Conservation (phyloP, 225 moss, liverwort and hornwort genomes). For the Thuidium tamariscinum region DNA sequence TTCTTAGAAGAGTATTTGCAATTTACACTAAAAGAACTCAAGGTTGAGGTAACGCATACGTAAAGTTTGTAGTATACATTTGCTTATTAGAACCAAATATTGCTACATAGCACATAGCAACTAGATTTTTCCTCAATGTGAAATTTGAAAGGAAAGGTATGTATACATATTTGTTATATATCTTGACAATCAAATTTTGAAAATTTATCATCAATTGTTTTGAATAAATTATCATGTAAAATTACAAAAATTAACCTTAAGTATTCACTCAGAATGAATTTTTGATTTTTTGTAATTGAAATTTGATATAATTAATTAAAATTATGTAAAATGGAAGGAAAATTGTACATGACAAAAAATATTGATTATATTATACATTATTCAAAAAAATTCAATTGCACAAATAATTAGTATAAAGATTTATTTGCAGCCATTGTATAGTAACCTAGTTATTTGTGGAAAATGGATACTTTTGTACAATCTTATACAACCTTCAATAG, state of each 20-base stretch:
- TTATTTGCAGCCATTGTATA: not conserved
- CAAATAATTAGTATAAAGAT: accelerated
- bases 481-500: too few species aligned
- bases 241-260: accelerated
- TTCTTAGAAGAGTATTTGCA: too few species aligned
- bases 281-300: not conserved
- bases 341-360: not conserved
- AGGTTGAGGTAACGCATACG: too few species aligned
- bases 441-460: not conserved
- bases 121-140: too few species aligned
- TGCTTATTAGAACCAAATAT: too few species aligned
- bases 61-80: too few species aligned
- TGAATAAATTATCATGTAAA: not conserved
- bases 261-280: not conserved
- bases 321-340: not conserved
- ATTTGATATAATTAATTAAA: not conserved
- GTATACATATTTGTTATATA: not conserved
- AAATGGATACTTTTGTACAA: not conserved
- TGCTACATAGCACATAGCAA: too few species aligned
- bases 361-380: not conserved
- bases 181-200: too few species aligned
- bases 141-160: too few species aligned
- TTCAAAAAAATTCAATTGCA: not conserved
- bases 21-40: too few species aligned
- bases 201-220: too few species aligned